Conservation (phyloP, 768 basidiomycete genomes). For the Lactarius indigo region DNA sequence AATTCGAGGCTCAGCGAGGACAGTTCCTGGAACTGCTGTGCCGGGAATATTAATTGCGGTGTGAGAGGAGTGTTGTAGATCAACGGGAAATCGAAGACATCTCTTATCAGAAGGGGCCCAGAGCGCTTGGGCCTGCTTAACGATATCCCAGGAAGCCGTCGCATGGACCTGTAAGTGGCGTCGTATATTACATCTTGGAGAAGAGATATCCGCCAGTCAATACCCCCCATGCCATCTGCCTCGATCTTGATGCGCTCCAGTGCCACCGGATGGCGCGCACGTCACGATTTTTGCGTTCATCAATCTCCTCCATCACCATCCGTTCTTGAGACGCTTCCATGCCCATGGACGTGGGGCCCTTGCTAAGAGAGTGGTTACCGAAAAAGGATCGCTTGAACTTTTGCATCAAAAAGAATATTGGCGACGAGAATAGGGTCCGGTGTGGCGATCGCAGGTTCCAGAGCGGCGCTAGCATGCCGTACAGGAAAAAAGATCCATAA, state of each 20-base stretch:
- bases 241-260: background rate
- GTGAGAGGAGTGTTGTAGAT: background rate
- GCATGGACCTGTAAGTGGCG: background rate
- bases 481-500: no score
- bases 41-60: background rate
- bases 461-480: no score
- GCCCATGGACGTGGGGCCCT: no score
- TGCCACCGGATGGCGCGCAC: no score
- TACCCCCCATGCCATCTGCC: background rate
- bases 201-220: constrained; percentile 6
- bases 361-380: no score
- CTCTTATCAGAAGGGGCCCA: background rate
- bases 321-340: no score
- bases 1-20: background rate
- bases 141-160: constrained; percentile 7
- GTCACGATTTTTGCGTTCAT: no score
- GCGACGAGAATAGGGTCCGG: no score
- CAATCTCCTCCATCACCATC: no score
- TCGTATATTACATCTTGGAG: constrained; percentile 1
- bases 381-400: no score
- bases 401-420: no score
- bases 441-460: no score
- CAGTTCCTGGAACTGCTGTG: background rate
- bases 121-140: background rate
- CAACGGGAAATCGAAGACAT: background rate